Base-by-base conservation (phyloP, 805 yeast genomes). In the Barnettozyma californica region DNA sequence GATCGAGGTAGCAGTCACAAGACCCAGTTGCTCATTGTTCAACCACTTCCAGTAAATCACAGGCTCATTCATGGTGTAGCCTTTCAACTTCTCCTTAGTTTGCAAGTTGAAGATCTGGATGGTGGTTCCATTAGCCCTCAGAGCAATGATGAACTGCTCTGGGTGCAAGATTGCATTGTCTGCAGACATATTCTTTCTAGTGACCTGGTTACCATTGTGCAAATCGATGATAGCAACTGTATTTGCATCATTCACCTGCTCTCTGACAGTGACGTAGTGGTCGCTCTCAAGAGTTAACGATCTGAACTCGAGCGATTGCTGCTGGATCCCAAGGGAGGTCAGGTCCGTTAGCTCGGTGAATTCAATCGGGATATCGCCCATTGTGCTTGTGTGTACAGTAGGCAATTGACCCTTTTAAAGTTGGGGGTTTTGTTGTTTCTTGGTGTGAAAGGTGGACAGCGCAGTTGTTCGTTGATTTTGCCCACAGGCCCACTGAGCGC, bases 91-190 rank as follows among this genome's bases (percentile, higher is more conserved):
- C 68, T 88, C 90, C 69, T 92, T 90, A 27, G 89, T 73, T 46
- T 83, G 87, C 59, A 94, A 76, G 69, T 94, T 87, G 71, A 94
- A 95, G 57, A 94, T 87, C 71, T 90, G 99, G 53, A 94, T 78
- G 36, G 97, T 91, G 43, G 97, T 90, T 57, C 97, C 97, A 63
- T 90, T 94, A 39, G 98, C 98, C 64, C 98, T 81, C 56, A 94
- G 80, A 14, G 97, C 89, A 59, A 94, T 90, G 54, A 91, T 89
- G 68, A 85, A 82, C 67, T 84, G 81, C n/a, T 70, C 63, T 31
- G 99, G 98, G 68, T 90, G 95, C 94, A 94, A 83, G 64, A 94
- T 94, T 44, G 97, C 98, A 53, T 90, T 87, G 69, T 94, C 99
- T 41, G 99, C 99, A 48, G 87, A 78, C 96, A 94, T 94, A 67